Conservation (phyloP, 371 early-diverging fungal genomes). For the Mortierella sp. region DNA sequence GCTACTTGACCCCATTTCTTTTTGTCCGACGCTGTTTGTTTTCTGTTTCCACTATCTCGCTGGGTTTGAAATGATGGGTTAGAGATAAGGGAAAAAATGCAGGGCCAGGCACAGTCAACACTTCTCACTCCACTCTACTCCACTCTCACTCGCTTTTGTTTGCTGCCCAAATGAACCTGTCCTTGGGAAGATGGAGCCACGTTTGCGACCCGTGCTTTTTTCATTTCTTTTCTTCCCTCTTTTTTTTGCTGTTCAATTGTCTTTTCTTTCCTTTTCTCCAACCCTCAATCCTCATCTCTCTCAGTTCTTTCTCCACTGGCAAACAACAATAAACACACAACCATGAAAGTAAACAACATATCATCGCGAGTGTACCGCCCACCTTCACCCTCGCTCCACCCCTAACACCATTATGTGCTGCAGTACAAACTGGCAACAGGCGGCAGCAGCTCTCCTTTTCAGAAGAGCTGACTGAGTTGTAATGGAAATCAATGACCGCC, state of each 20-base stretch:
- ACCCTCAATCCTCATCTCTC: background rate
- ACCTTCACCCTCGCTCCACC: background rate
- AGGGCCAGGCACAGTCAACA: background rate
- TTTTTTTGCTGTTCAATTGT: background rate
- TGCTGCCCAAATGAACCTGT: background rate
- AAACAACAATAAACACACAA: background rate
- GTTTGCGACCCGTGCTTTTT: conserved; percentile 15
- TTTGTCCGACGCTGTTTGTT: background rate
- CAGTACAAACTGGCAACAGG: background rate
- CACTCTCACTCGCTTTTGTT: background rate
- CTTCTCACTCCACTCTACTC: background rate
- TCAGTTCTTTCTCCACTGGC: background rate
- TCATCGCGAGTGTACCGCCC: background rate
- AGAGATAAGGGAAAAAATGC: background rate
- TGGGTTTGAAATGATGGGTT: background rate
- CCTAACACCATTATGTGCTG: background rate
- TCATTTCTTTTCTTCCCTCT: background rate
- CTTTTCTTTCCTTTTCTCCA: background rate
- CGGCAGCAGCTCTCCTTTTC: background rate
- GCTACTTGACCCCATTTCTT: background rate
- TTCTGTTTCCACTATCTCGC: background rate
- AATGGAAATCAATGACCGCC: conserved; percentile 1
- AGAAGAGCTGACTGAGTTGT: background rate
- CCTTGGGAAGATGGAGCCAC: conserved; percentile 1
- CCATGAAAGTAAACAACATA: background rate